phyloP scores from a whole-genome alignment of 2,329 filamentous ascomycete genomes.

The Aspergillus sclerotialis region DNA sequence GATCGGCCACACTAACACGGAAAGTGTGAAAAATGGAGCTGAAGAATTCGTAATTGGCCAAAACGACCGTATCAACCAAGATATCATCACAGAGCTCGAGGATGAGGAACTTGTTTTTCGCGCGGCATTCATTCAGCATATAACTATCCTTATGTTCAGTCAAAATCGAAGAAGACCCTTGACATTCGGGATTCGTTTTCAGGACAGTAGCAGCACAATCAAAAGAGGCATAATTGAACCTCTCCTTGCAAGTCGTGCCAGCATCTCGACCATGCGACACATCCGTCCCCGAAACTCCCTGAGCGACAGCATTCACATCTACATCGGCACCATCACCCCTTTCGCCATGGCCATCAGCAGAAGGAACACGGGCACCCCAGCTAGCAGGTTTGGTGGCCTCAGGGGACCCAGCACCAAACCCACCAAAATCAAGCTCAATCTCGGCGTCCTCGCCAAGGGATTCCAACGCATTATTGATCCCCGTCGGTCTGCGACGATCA shows the following conservation, averaged over 20 bases:
- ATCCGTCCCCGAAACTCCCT: constrained; percentile 44
- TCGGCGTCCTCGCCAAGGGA: constrained; percentile 81
- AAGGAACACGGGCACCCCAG: constrained; percentile 18
- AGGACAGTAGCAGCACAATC: constrained; percentile 90
- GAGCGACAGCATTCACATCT: constrained; percentile 25
- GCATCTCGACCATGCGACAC: constrained; percentile 78
- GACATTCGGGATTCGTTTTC: constrained; percentile 80
- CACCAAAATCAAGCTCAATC: constrained; percentile 66
- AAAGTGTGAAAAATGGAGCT: constrained; percentile 93
- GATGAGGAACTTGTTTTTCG: constrained; percentile 85
- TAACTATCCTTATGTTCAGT: constrained; percentile 98
- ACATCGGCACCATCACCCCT: constrained; percentile 14
- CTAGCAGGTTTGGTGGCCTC: constrained; percentile 24
- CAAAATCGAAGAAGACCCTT: constrained; percentile 80
- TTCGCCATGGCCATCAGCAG: constrained; percentile 10
- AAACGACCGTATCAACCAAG: constrained; percentile 88
- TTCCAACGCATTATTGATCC: constrained; percentile 63
- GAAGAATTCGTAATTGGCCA: constrained; percentile 99
- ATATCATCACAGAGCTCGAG: constrained; percentile 85
- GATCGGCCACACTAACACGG: constrained; percentile 84
- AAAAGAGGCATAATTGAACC: constrained; percentile 96
- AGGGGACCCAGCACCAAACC: constrained; percentile 47
- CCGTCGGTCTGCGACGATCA: constrained; percentile 43
- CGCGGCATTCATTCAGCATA: constrained; percentile 87
- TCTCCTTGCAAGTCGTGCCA: constrained; percentile 93